Evolutionary conservation across 2,329 filamentous ascomycete genomes (phyloP).

Genomic region (Alternaria sp.): DNA sequence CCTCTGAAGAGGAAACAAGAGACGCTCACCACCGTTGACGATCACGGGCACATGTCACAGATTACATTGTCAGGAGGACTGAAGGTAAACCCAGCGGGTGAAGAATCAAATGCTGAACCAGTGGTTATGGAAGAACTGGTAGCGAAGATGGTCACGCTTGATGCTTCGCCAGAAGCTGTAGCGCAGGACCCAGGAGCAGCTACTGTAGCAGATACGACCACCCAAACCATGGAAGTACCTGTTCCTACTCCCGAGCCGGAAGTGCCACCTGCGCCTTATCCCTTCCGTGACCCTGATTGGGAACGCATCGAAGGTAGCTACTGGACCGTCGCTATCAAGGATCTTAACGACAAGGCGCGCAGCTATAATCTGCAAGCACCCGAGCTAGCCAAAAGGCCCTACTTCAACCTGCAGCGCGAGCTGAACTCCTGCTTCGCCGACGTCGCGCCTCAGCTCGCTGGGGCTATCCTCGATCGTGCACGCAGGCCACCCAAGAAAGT

Average conservation of each 20-base stretch:
- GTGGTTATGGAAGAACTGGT: slow-evolving; percentile 43
- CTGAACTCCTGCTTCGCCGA: slow-evolving; percentile 83
- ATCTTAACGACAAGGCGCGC: slow-evolving; percentile 80
- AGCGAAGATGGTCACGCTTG: slow-evolving; percentile 31
- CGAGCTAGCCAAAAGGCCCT: slow-evolving; percentile 89
- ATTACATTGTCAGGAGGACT: slow-evolving; percentile 58
- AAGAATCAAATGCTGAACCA: slow-evolving; percentile 11
- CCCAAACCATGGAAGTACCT: slow-evolving; percentile 27
- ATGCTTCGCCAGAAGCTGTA: slow-evolving; percentile 16
- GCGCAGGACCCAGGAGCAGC: slow-evolving; percentile 1
- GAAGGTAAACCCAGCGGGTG: slow-evolving; percentile 37
- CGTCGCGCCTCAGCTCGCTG: slow-evolving; percentile 77
- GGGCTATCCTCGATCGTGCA: slow-evolving; percentile 76
- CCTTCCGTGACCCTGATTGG: slow-evolving; percentile 83
- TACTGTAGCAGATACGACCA: slow-evolving; percentile 18
- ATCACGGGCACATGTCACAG: slow-evolving; percentile 58
- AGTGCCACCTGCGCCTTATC: slow-evolving; percentile 56
- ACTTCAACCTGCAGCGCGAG: slow-evolving; percentile 84
- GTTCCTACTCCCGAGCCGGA: slow-evolving; percentile 9
- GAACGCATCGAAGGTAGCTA: slow-evolving; percentile 76
- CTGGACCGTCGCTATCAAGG: slow-evolving; percentile 75
- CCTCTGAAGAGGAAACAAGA: slow-evolving; percentile 60
- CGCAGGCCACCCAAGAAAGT: slow-evolving; percentile 55
- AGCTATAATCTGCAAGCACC: slow-evolving; percentile 97
- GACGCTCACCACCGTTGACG: slow-evolving; percentile 55